Conservation (phyloP, 441 rosid species). For the Brassica hybrid region DNA sequence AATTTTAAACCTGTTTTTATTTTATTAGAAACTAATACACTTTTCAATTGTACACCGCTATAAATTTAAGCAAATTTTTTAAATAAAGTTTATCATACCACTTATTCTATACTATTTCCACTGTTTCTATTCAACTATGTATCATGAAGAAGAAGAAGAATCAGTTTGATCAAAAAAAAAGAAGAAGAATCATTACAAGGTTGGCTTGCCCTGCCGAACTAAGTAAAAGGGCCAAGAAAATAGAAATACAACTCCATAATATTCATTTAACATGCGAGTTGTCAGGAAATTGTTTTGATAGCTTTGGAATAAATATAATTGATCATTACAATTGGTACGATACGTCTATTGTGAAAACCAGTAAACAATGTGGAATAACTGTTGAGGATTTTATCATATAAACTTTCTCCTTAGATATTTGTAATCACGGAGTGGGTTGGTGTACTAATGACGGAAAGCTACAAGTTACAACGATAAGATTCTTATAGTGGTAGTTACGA, state of each 20-base stretch:
- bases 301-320: background rate
- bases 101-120: too few relatives aligned
- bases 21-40: background rate
- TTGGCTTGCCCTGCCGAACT: background rate
- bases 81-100: too few relatives aligned
- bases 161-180: too few relatives aligned
- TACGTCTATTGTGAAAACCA: constrained; percentile 11
- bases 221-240: background rate
- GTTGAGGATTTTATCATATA: constrained; percentile 6
- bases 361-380: constrained; percentile 10
- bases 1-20: background rate
- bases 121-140: too few relatives aligned
- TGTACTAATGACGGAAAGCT: constrained; percentile 32
- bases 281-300: background rate
- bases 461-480: background rate
- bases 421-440: constrained; percentile 29
- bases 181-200: constrained; percentile 10
- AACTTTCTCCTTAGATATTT: constrained; percentile 3
- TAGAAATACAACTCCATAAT: constrained; percentile 1
- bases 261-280: background rate
- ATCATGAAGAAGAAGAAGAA: too few relatives aligned
- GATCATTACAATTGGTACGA: constrained; percentile 19
- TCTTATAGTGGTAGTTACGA: constrained; percentile 12
- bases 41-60: background rate
- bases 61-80: background rate